A percentile compares a stretch with the other conserved stretches of the same genome.
Conservation (phyloP, 1,139 yeast species). For the Candida dubliniensis region DNA sequence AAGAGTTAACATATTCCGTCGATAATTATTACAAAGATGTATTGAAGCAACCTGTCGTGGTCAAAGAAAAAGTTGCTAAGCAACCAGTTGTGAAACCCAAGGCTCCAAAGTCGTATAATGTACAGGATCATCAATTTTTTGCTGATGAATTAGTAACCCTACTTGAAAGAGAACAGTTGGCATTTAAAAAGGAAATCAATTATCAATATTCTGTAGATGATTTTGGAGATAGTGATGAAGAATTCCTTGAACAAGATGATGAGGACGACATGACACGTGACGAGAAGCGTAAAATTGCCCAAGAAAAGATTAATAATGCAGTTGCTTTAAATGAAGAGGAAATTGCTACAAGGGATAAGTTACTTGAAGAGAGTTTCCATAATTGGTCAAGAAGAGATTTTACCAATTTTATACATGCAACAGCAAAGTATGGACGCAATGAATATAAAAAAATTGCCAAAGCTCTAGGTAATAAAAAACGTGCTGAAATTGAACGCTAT, state of each 20-base stretch:
- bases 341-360: slow-evolving; percentile 55
- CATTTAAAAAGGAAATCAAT: slow-evolving; percentile 70
- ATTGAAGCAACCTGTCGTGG: slow-evolving; percentile 33
- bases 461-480: slow-evolving; percentile 66
- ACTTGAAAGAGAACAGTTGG: slow-evolving; percentile 76
- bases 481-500: slow-evolving; percentile 69
- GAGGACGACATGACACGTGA: slow-evolving; percentile 40
- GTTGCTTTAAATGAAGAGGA: slow-evolving; percentile 80
- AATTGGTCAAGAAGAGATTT: slow-evolving; percentile 90
- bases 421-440: slow-evolving; percentile 77
- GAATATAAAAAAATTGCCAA: slow-evolving; percentile 59
- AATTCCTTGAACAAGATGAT: slow-evolving; percentile 53
- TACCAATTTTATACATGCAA: slow-evolving; percentile 76
- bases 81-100: slow-evolving; percentile 28
- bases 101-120: slow-evolving; percentile 70
- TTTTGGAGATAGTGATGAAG: slow-evolving; percentile 55
- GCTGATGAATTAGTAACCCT: slow-evolving; percentile 63
- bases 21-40: slow-evolving; percentile 89
- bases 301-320: slow-evolving; percentile 66
- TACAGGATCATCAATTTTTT: slow-evolving; percentile 89
- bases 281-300: slow-evolving; percentile 52
- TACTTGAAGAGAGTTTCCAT: slow-evolving; percentile 66
- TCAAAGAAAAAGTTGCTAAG: slow-evolving; percentile 8
- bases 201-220: slow-evolving; percentile 63
- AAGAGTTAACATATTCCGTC: slow-evolving; percentile 82